A percentile compares a stretch with the other conserved stretches of the same genome.
These are phyloP conservation scores for Phlebiopsis gigantea DNA, from an alignment of 768 basidiomycete genomes.

Conservation along the genomic window DNA sequence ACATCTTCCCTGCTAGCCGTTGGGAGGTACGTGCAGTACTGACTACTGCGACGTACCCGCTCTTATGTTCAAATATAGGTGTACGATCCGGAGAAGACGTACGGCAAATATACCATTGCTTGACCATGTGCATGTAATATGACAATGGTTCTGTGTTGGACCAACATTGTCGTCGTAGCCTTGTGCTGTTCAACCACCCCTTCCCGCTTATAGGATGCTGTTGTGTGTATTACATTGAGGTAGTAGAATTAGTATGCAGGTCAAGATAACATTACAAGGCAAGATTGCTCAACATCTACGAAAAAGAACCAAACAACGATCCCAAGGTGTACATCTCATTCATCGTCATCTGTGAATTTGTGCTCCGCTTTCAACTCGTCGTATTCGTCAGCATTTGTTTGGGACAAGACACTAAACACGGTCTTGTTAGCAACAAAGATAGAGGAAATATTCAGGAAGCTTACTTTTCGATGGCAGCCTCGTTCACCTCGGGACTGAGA, in stretches of 20 bases:
- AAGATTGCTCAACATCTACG: background rate
- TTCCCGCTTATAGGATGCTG: background rate
- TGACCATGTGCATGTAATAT: conserved; percentile 17
- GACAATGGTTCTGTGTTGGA: too few relatives aligned
- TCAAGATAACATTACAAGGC: background rate
- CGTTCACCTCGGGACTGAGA: conserved; percentile 47
- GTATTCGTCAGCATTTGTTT: conserved; percentile 47
- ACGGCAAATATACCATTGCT: conserved; percentile 86
- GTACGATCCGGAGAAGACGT: conserved; percentile 91
- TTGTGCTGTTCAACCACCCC: too few relatives aligned
- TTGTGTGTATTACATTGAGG: background rate
- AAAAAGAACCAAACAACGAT: background rate
- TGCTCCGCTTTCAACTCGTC: conserved; percentile 21
- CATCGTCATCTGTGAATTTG: background rate
- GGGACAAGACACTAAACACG: conserved; percentile 39
- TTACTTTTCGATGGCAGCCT: conserved; percentile 53
- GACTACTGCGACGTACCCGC: background rate
- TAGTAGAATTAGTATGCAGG: background rate
- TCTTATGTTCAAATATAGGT: conserved; percentile 40
- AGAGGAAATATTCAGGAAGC: conserved; percentile 16
- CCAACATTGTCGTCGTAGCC: too few relatives aligned
- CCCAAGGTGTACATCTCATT: background rate
- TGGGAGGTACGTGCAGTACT: conserved; percentile 74
- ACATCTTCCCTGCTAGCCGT: conserved; percentile 93
- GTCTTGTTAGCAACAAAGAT: background rate